Conservation (phyloP, 73 alveolate genomes). For the Paramecium tetraurelia region DNA sequence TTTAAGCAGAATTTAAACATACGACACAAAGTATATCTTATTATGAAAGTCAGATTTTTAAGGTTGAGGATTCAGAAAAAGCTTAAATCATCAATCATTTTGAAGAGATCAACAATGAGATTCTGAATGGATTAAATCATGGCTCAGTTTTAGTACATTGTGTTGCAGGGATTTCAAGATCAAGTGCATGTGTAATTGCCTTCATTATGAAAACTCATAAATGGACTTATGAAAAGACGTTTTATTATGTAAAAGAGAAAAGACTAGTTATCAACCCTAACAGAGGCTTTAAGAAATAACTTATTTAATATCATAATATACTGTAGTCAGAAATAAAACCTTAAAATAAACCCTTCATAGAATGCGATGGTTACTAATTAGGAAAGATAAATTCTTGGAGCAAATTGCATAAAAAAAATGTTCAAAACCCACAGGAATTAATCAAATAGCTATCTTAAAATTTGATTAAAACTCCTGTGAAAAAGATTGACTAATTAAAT, state of each 20-base stretch:
- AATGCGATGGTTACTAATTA: not conserved
- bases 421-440: not conserved
- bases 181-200: conserved; percentile 67
- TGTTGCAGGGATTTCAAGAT: conserved; percentile 71
- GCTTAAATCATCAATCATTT: conserved; percentile 65
- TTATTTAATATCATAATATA: conserved; percentile 63
- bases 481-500: not conserved
- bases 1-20: not conserved
- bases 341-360: not conserved
- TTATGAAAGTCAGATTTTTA: not conserved
- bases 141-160: conserved; percentile 79
- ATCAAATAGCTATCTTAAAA: not conserved
- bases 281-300: conserved; percentile 66
- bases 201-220: conserved; percentile 69
- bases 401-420: not conserved
- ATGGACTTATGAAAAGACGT: conserved; percentile 64
- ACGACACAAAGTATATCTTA: not conserved
- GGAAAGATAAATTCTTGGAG: not conserved
- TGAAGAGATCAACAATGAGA: conserved; percentile 57
- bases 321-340: not conserved
- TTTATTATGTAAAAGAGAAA: conserved; percentile 62
- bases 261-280: conserved; percentile 69
- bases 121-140: conserved; percentile 66
- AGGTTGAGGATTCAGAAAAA: conserved; percentile 63
- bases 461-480: not conserved